Evolutionary conservation across 305 asterid species (phyloP).

Genomic region (Fraxinus latifolia): DNA sequence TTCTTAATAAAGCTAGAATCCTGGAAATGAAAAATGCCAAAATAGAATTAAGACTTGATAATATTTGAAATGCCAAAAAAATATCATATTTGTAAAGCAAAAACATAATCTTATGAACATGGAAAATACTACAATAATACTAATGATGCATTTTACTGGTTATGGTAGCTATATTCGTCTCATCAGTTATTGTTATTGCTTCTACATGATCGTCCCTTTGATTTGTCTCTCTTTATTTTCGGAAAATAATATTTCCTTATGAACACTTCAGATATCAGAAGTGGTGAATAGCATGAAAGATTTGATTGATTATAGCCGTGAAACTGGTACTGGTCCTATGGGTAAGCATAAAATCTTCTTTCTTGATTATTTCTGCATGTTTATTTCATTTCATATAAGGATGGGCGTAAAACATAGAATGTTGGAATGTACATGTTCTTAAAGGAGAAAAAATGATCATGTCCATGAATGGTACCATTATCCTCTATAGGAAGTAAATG

Average conservation of each 20-base stretch:
- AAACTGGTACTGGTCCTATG: slow-evolving; percentile 35
- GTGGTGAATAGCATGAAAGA: slow-evolving; percentile 57
- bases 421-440: background rate
- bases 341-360: slow-evolving; percentile 21
- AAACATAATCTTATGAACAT: background rate
- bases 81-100: background rate
- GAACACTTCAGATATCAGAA: slow-evolving; percentile 48
- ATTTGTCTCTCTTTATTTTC: background rate
- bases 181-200: background rate
- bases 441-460: background rate
- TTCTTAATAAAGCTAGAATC: background rate
- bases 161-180: background rate
- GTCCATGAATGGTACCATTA: background rate
- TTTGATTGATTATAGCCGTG: slow-evolving; percentile 48
- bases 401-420: background rate
- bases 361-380: background rate
- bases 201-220: background rate
- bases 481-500: background rate
- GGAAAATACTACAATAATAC: background rate
- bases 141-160: background rate
- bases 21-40: background rate
- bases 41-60: background rate
- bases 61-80: background rate
- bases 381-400: background rate
- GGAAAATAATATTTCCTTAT: background rate